These are phyloP conservation scores for Ganoderma meredithae DNA, from an alignment of 1,284 basidiomycete species.

Conservation along the genomic window DNA sequence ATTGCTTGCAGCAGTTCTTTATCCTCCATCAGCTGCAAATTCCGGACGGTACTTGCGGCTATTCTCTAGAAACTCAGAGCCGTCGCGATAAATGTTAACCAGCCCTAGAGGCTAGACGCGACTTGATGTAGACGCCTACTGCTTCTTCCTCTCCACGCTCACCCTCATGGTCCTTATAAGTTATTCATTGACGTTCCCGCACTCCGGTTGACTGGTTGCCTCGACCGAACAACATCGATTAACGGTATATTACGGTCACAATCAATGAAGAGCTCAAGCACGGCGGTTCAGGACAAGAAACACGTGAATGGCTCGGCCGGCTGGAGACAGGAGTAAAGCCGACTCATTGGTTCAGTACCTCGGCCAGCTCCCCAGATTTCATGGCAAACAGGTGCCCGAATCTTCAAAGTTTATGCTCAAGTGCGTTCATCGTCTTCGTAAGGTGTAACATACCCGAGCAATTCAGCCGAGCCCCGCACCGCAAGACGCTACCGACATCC, in stretches of 20 bases:
- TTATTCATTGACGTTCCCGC: background rate
- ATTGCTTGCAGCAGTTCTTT: too few relatives aligned
- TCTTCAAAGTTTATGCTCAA: background rate
- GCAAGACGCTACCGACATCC: background rate
- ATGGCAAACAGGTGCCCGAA: background rate
- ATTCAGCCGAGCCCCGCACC: background rate
- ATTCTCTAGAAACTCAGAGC: too few relatives aligned
- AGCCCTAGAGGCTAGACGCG: too few relatives aligned
- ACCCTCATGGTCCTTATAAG: background rate
- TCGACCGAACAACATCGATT: background rate
- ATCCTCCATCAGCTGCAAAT: too few relatives aligned
- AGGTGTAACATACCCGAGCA: background rate
- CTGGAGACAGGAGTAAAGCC: background rate
- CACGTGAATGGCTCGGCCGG: conserved; percentile 3
- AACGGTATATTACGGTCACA: background rate
- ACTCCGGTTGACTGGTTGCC: background rate
- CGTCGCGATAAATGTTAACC: too few relatives aligned
- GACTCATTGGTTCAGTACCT: background rate
- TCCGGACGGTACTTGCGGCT: too few relatives aligned
- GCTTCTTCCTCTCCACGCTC: background rate
- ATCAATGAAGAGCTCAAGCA: background rate
- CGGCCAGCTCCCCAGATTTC: background rate
- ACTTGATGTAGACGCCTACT: too few relatives aligned
- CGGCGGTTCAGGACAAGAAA: background rate
- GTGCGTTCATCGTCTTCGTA: background rate